Percentiles rank a stretch among this genome's conserved stretches.
Conservation (phyloP, 371 early-diverging fungal species). For the Mortierella sp. region DNA sequence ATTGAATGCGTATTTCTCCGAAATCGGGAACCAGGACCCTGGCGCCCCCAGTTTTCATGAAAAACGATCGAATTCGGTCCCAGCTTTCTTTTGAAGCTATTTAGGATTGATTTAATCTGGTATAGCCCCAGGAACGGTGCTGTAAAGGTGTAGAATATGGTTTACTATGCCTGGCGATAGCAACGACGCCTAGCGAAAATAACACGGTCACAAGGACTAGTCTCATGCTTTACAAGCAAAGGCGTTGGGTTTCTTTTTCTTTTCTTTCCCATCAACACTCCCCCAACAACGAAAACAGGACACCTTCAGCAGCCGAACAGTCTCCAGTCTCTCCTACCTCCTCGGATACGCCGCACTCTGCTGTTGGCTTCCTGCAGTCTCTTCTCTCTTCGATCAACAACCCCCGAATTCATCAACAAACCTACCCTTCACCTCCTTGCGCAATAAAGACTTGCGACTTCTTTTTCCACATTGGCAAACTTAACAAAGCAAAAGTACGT, state of each 20-base stretch:
- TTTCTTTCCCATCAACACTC: background rate
- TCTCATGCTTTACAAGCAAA: background rate
- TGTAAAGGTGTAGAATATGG: background rate
- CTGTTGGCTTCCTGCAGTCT: background rate
- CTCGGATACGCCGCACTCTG: background rate
- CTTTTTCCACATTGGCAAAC: background rate
- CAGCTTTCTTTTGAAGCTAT: background rate
- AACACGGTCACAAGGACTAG: background rate
- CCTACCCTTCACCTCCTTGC: background rate
- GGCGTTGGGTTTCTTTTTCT: background rate
- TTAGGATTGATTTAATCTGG: background rate
- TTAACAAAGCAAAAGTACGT: background rate
- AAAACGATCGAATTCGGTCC: background rate
- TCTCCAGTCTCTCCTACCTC: background rate
- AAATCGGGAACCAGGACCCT: background rate
- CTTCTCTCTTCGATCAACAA: background rate
- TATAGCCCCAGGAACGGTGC: background rate
- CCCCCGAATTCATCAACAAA: background rate
- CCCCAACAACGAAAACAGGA: background rate
- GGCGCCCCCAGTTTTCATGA: too few relatives aligned
- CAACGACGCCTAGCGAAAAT: background rate
- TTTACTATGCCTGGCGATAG: background rate
- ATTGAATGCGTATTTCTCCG: too few relatives aligned
- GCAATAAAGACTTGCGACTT: background rate
- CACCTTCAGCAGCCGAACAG: background rate